Percentiles rank a stretch among this genome's conserved stretches.
phyloP scores from a whole-genome alignment of 495 filamentous ascomycete genomes.

The Penicillium ochrochloron region DNA sequence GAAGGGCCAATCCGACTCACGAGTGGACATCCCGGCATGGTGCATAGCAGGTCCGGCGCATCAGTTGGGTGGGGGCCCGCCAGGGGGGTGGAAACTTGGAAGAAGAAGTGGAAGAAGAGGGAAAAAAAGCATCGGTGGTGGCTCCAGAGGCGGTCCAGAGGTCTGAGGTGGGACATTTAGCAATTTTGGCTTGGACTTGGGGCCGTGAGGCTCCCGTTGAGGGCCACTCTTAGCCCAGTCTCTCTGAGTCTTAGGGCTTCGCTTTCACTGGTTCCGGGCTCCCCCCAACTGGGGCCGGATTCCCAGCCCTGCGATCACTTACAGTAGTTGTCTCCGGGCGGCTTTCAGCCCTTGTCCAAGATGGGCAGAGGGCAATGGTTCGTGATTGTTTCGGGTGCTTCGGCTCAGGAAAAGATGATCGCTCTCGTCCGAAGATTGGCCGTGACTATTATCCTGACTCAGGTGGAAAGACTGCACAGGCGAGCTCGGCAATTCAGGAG shows the following conservation, averaged over 20 bases:
- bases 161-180: neutral
- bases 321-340: conserved; percentile 4
- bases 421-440: neutral
- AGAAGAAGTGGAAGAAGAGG: neutral
- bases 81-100: neutral
- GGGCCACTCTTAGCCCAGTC: neutral
- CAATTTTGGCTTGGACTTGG: conserved; percentile 1
- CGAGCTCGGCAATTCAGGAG: conserved; percentile 16
- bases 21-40: neutral
- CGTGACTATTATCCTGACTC: conserved; percentile 1
- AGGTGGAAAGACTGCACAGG: neutral
- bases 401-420: conserved; percentile 5
- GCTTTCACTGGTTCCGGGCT: neutral
- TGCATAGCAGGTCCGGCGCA: conserved; percentile 31
- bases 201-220: conserved; percentile 29
- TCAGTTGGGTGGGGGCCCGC: conserved; percentile 34
- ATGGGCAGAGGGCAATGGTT: neutral
- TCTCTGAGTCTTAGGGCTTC: conserved; percentile 3
- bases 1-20: conserved; percentile 21
- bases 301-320: conserved; percentile 2
- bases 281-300: neutral
- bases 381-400: conserved; percentile 3
- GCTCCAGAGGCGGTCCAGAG: neutral
- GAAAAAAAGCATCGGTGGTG: neutral
- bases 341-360: conserved; percentile 3